Evolutionary conservation across 495 filamentous ascomycete genomes (phyloP).

Genomic region (Podospora comata): DNA sequence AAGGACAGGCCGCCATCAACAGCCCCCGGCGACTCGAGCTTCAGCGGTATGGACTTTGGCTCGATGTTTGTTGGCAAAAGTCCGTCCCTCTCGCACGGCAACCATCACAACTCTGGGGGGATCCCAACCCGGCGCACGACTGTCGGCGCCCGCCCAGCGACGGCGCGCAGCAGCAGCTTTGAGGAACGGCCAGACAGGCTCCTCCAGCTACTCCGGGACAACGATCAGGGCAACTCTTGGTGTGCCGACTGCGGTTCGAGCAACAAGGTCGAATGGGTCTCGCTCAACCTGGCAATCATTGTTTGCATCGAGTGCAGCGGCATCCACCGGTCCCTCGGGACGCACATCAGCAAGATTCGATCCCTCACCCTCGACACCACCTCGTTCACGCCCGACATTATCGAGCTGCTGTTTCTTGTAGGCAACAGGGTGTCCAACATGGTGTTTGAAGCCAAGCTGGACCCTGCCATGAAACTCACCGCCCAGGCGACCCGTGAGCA

Average conservation of each 20-base stretch:
- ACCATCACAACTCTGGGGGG: constrained; percentile 45
- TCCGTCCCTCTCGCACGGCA: constrained; percentile 62
- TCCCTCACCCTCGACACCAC: constrained; percentile 93
- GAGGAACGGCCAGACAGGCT: constrained; percentile 76
- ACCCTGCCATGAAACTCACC: constrained; percentile 65
- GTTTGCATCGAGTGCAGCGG: constrained; percentile 98
- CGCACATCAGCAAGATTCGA: constrained; percentile 95
- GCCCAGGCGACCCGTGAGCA: constrained; percentile 81
- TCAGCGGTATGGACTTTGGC: constrained; percentile 75
- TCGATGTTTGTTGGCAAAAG: constrained; percentile 94
- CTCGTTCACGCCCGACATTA: constrained; percentile 92
- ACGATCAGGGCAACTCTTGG: constrained; percentile 88
- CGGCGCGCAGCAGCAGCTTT: constrained; percentile 65
- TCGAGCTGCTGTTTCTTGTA: constrained; percentile 88
- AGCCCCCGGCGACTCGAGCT: constrained; percentile 47
- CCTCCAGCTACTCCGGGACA: constrained; percentile 80
- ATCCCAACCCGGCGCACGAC: constrained; percentile 74
- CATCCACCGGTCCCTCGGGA: constrained; percentile 94
- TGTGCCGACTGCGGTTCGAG: constrained; percentile 94
- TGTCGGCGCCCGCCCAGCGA: constrained; percentile 77
- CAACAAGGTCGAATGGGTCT: constrained; percentile 95
- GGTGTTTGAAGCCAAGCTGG: constrained; percentile 88
- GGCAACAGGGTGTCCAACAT: constrained; percentile 95
- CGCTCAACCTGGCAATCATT: constrained; percentile 93
- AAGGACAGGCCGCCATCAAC: constrained; percentile 45